Percentiles rank a stretch among this genome's conserved stretches.
These are phyloP conservation scores for Aspergillus sp. DNA, from an alignment of 2,329 filamentous ascomycete species.

Conservation along the genomic window DNA sequence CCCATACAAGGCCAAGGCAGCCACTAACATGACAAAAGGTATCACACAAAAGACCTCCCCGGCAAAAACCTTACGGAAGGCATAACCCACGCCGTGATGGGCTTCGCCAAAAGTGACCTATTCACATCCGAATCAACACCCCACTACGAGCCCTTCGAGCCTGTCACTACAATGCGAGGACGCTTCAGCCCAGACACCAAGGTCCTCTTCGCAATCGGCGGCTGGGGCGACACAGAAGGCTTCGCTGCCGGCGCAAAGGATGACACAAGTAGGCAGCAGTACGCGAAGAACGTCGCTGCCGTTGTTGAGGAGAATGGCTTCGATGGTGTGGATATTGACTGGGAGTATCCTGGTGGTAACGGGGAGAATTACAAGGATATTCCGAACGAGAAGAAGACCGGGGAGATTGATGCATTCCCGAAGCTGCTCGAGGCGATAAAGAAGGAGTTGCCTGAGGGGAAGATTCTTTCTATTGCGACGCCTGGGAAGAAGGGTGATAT, in stretches of 20 bases:
- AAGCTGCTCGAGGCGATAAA: slow-evolving; percentile 55
- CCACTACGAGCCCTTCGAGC: slow-evolving; percentile 49
- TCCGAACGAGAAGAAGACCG: slow-evolving; percentile 52
- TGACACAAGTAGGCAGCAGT: slow-evolving; percentile 47
- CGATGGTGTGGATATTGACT: slow-evolving; percentile 64
- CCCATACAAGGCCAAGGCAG: background rate
- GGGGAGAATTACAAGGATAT: slow-evolving; percentile 60
- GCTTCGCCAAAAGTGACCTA: slow-evolving; percentile 46
- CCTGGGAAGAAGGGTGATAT: slow-evolving; percentile 59
- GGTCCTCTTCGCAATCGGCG: slow-evolving; percentile 64
- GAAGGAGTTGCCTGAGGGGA: slow-evolving; percentile 49
- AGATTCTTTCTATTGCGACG: slow-evolving; percentile 60
- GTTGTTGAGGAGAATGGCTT: slow-evolving; percentile 58
- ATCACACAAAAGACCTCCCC: slow-evolving; percentile 34
- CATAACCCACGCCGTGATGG: slow-evolving; percentile 51
- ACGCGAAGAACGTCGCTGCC: slow-evolving; percentile 56
- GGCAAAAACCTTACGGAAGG: slow-evolving; percentile 29
- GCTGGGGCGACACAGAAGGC: slow-evolving; percentile 63
- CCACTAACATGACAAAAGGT: slow-evolving; percentile 23
- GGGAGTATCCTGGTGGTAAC: slow-evolving; percentile 59
- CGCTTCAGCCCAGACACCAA: slow-evolving; percentile 53
- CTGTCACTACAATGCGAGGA: slow-evolving; percentile 45
- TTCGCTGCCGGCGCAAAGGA: slow-evolving; percentile 54
- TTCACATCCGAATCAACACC: slow-evolving; percentile 43
- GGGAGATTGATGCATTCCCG: slow-evolving; percentile 58